These are phyloP conservation scores for Canna indica DNA, from an alignment of 176 grass and related monocot genomes.

Conservation along the genomic window DNA sequence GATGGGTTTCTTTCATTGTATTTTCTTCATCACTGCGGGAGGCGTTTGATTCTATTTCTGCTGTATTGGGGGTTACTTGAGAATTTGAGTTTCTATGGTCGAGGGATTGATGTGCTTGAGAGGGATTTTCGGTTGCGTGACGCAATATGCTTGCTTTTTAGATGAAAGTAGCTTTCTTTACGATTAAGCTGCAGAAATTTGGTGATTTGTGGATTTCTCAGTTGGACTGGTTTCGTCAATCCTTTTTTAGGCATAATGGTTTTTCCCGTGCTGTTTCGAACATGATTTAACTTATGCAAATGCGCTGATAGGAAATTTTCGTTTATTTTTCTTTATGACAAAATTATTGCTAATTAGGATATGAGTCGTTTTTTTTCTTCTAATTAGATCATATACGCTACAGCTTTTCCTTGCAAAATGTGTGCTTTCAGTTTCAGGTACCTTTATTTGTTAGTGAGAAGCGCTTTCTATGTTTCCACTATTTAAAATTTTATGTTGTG, in stretches of 20 bases:
- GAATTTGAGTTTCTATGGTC: not conserved
- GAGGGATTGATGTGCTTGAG: not conserved
- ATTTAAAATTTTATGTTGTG: not conserved
- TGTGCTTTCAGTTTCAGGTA: not conserved
- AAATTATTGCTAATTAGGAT: not conserved
- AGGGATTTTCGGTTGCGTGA: not conserved
- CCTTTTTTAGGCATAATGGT: not conserved
- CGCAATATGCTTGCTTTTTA: not conserved
- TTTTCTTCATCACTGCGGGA: not conserved
- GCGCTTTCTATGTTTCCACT: not conserved
- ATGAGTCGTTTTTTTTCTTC: not conserved
- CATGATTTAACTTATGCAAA: not conserved
- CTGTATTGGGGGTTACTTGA: not conserved
- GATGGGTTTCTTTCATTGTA: not conserved
- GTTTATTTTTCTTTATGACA: not conserved
- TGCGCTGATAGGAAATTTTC: not conserved
- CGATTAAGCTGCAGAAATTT: not conserved
- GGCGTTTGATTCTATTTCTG: not conserved
- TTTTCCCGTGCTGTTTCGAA: not conserved
- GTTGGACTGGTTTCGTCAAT: too few species aligned
- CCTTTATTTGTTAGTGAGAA: not conserved
- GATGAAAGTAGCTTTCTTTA: not conserved
- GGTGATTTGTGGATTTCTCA: not conserved
- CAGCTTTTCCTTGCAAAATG: not conserved
- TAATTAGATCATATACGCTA: not conserved